Evolutionary conservation across 441 rosid genomes (phyloP).

Genomic region (Pelargonium myrrhifolium): DNA sequence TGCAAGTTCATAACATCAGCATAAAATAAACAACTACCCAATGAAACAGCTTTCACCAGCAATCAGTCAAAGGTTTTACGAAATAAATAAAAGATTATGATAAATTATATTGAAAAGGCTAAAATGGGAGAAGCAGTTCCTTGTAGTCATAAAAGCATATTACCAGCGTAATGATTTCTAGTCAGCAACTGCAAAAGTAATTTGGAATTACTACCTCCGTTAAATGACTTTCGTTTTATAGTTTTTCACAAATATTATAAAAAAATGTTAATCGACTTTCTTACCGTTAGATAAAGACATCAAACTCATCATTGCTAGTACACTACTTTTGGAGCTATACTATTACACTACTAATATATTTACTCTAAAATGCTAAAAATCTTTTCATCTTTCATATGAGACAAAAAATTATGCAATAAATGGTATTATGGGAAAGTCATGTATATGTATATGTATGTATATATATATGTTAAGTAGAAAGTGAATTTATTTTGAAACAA

Average conservation of each 20-base stretch:
- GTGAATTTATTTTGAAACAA: background rate
- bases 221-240: no score
- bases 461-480: background rate
- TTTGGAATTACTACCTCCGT: background rate
- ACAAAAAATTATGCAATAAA: no score
- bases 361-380: no score
- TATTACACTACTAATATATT: no score
- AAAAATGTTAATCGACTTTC: no score
- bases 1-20: background rate
- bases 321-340: no score
- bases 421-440: no score
- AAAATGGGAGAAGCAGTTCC: background rate
- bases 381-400: no score
- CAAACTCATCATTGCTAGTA: no score
- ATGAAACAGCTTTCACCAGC: background rate
- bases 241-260: no score
- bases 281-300: no score
- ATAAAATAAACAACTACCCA: background rate
- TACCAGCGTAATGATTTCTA: background rate
- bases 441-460: no score
- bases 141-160: constrained; percentile 2
- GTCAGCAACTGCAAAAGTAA: background rate
- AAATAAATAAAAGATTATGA: background rate
- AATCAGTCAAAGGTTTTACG: background rate
- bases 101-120: background rate